Evolutionary conservation across 2,329 filamentous ascomycete genomes (phyloP).

Genomic region (Cadophora sp.): DNA sequence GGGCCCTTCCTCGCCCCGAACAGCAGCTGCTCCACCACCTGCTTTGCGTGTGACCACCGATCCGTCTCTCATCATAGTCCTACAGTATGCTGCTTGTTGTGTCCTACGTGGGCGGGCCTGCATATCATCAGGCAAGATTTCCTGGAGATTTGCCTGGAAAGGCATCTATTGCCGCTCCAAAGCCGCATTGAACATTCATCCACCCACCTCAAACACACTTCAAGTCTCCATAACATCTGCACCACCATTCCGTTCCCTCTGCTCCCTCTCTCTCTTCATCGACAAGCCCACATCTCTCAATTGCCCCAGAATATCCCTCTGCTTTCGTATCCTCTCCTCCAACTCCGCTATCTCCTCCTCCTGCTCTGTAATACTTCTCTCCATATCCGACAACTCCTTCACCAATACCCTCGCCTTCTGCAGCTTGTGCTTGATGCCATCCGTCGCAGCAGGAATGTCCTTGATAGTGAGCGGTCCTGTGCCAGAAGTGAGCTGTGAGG

Average conservation of each 20-base stretch:
- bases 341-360: constrained; percentile 72
- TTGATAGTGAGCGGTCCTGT: constrained; percentile 56
- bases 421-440: constrained; percentile 82
- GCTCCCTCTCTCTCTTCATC: constrained; percentile 48
- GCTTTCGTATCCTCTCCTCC: constrained; percentile 66
- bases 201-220: neutral
- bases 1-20: neutral
- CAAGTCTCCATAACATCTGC: constrained; percentile 53
- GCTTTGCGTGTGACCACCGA: neutral
- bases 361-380: constrained; percentile 71
- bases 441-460: constrained; percentile 79
- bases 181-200: neutral
- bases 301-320: constrained; percentile 63
- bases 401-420: constrained; percentile 76
- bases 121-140: neutral
- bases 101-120: neutral
- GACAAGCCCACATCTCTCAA: constrained; percentile 59
- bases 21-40: neutral
- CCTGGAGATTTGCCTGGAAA: neutral
- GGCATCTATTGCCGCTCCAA: neutral
- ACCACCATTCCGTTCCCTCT: constrained; percentile 42
- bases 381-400: constrained; percentile 72
- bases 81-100: neutral
- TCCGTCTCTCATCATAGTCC: neutral
- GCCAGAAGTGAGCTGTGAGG: constrained; percentile 46